Conservation (phyloP, 306 rosid genomes). For the Acacia acuminata region DNA sequence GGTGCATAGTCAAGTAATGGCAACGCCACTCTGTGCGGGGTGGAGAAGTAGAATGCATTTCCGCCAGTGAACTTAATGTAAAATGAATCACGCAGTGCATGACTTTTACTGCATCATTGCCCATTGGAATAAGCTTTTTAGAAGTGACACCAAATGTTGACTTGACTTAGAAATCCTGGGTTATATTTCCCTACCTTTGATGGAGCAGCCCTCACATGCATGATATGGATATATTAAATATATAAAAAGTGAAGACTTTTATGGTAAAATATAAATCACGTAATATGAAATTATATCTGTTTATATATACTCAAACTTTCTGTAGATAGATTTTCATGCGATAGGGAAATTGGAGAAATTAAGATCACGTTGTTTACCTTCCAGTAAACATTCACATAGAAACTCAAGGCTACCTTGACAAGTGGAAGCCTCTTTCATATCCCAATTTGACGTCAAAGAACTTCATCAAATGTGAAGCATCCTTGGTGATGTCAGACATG, state of each 20-base stretch:
- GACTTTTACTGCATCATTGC: not conserved
- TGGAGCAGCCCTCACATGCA: not conserved
- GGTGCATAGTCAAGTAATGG: not conserved
- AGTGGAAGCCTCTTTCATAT: not conserved
- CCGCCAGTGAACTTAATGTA: not conserved
- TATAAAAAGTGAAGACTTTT: not conserved
- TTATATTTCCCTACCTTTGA: not conserved
- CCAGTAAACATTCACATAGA: not conserved
- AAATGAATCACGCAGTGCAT: not conserved
- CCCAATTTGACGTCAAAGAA: not conserved
- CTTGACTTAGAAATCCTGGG: not conserved
- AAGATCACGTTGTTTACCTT: not conserved
- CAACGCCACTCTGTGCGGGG: not conserved
- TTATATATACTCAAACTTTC: not conserved
- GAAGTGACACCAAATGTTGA: not conserved
- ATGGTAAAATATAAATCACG: not conserved
- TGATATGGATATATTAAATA: not conserved
- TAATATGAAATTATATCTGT: not conserved
- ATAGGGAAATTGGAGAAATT: not conserved
- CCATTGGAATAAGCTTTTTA: not conserved
- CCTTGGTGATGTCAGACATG: not conserved
- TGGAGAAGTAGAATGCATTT: not conserved
- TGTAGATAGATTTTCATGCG: not conserved
- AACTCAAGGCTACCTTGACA: not conserved
- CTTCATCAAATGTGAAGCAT: not conserved